These are phyloP conservation scores for Fennellomyces sp. DNA, from an alignment of 371 early-diverging fungal species.

Conservation along the genomic window DNA sequence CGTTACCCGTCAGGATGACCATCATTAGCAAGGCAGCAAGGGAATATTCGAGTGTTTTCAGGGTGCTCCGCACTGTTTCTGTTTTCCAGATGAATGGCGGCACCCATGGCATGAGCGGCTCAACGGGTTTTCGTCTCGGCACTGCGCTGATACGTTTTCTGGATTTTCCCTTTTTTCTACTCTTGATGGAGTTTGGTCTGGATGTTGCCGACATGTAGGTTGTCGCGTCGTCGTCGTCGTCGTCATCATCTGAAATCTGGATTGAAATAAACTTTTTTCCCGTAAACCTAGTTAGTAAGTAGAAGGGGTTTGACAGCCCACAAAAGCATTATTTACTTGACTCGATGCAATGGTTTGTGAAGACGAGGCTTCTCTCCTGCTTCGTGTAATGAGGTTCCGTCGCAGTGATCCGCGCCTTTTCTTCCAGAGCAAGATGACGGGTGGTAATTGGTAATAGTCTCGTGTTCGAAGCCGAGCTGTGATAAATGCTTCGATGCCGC, in stretches of 20 bases:
- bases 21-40: not conserved
- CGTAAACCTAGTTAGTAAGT: not conserved
- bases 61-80: not conserved
- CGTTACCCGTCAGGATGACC: not conserved
- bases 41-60: not conserved
- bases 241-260: not conserved
- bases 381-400: not conserved
- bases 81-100: not conserved
- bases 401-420: no score
- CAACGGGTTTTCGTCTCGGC: not conserved
- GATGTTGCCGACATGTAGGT: constrained; percentile 1
- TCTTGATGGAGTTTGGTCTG: not conserved
- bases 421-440: no score
- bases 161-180: not conserved
- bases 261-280: not conserved
- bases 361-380: no score
- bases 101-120: not conserved
- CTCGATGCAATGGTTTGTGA: no score
- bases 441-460: not conserved
- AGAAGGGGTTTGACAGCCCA: not conserved
- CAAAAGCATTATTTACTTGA: not conserved
- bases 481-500: not conserved
- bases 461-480: not conserved
- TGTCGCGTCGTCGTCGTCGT: not conserved
- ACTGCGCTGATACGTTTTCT: not conserved